Conservation (phyloP, 345 rosid species). For the Chamaenerion angustifolium region DNA sequence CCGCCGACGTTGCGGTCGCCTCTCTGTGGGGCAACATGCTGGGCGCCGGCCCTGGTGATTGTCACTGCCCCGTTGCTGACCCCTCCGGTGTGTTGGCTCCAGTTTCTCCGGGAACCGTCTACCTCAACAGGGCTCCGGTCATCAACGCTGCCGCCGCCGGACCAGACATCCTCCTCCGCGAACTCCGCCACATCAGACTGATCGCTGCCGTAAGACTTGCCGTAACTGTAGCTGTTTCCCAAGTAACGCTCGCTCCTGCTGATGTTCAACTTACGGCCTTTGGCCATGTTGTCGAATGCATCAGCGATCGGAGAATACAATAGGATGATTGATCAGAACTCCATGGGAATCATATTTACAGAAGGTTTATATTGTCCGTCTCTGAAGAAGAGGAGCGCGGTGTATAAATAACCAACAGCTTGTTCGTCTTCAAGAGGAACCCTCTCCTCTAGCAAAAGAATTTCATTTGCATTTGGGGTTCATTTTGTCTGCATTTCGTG, state of each 20-base stretch:
- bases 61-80: too few relatives aligned
- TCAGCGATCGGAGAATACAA: not conserved
- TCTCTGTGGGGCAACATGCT: too few relatives aligned
- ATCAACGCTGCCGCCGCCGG: slow-evolving; percentile 31
- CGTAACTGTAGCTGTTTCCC: slow-evolving; percentile 27
- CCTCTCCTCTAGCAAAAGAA: slow-evolving; percentile 8
- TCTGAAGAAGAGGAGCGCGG: not conserved
- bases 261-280: slow-evolving; percentile 53
- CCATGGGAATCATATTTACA: not conserved
- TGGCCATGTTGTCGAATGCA: slow-evolving; percentile 25
- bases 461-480: slow-evolving; percentile 44
- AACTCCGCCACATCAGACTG: slow-evolving; percentile 31
- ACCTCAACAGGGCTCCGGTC: slow-evolving; percentile 7
- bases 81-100: slow-evolving; percentile 33
- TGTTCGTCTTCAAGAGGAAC: not conserved
- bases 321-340: not conserved
- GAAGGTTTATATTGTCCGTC: slow-evolving; percentile 21
- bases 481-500: slow-evolving; percentile 39
- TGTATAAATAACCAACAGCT: not conserved
- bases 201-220: slow-evolving; percentile 11
- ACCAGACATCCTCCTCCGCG: slow-evolving; percentile 80
- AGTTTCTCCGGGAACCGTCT: slow-evolving; percentile 13
- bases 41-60: slow-evolving; percentile 10
- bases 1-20: slow-evolving; percentile 39
- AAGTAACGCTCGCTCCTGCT: slow-evolving; percentile 61